Conservation (phyloP, 1,139 yeast genomes). For the Nakaseomyces kungkrabaensis region DNA sequence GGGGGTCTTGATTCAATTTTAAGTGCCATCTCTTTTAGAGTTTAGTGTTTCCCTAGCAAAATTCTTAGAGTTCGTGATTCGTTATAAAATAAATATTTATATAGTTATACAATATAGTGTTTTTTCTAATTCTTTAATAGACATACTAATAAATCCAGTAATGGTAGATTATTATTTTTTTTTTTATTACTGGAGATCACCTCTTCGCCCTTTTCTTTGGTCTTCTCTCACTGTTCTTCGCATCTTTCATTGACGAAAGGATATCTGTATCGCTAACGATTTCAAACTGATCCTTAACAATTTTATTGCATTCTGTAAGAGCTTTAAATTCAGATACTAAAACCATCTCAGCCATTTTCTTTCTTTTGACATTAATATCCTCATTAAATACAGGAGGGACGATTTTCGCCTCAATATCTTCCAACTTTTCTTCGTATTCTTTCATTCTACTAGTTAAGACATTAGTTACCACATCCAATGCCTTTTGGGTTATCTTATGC, state of each 20-base stretch:
- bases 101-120: too few species aligned
- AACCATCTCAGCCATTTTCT: neutral
- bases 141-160: too few species aligned
- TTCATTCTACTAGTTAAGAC: conserved; percentile 21
- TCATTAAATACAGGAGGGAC: conserved; percentile 17
- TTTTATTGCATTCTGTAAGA: conserved; percentile 33
- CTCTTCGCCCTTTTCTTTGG: conserved; percentile 1
- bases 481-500: conserved; percentile 23
- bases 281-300: neutral
- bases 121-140: too few species aligned
- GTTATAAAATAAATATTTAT: neutral
- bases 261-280: neutral
- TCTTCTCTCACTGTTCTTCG: neutral
- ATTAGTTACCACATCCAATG: conserved; percentile 20
- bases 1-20: too few species aligned
- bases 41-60: too few species aligned
- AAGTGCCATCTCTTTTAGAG: neutral
- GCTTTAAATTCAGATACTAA: conserved; percentile 1
- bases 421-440: conserved; percentile 14
- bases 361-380: neutral
- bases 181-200: neutral
- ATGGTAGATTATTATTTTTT: neutral
- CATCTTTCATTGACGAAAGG: neutral
- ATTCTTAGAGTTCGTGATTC: neutral
- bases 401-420: conserved; percentile 18